Conservation (phyloP, 2,329 filamentous ascomycete species). For the Alternaria sp. region DNA sequence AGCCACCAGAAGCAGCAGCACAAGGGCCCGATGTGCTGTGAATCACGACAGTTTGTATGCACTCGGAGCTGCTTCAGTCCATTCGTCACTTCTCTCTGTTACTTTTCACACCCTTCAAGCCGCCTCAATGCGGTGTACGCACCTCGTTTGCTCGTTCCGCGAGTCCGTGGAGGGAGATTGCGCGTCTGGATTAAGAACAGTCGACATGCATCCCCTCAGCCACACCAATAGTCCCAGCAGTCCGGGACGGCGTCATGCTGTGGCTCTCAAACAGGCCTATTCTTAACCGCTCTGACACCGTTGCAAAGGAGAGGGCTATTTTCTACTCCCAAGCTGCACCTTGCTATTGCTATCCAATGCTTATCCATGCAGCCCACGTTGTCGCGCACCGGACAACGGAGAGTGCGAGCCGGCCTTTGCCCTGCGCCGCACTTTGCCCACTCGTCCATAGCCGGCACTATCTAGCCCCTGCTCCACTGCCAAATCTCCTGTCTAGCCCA, state of each 20-base stretch:
- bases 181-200: slow-evolving; percentile 22
- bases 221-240: slow-evolving; percentile 23
- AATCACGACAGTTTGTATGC: slow-evolving; percentile 1
- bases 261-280: slow-evolving; percentile 17
- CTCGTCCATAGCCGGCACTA: slow-evolving; percentile 7
- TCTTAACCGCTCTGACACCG: slow-evolving; percentile 1
- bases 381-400: slow-evolving; percentile 5
- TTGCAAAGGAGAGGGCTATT: slow-evolving; percentile 12
- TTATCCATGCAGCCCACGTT: slow-evolving; percentile 6
- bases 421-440: slow-evolving; percentile 13
- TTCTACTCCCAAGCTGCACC: not conserved
- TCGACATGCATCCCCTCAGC: slow-evolving; percentile 17
- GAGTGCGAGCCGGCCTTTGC: slow-evolving; percentile 11
- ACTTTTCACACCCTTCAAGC: not conserved
- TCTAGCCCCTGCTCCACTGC: slow-evolving; percentile 12
- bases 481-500: slow-evolving; percentile 21
- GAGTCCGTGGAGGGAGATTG: slow-evolving; percentile 25
- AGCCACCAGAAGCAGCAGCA: slow-evolving; percentile 1
- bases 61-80: not conserved
- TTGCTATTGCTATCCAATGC: not conserved
- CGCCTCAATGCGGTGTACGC: not conserved
- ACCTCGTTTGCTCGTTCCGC: not conserved
- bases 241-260: slow-evolving; percentile 18
- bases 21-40: not conserved
- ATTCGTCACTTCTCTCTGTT: not conserved